Evolutionary conservation across 805 yeast genomes (phyloP), one percentile per base, ranked within the genome.

Genomic region (Kluyveromyces lactis): DNA sequence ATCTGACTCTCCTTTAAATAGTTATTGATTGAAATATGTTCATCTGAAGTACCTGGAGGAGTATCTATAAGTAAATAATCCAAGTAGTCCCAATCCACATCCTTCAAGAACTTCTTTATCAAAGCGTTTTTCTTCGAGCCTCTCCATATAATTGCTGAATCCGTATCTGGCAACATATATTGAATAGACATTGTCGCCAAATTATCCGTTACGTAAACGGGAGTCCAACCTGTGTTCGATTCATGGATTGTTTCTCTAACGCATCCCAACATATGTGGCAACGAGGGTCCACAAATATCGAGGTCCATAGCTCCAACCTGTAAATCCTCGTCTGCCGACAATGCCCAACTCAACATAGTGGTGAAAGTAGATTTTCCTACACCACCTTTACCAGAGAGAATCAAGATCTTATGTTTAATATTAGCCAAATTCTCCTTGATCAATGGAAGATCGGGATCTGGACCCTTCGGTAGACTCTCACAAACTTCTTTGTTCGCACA

Each of bases 21-120:
- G 38, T 84, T 79, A 24, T 89, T 85, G 24, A 92, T 89, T 6
- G 95, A 80, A 31, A 92, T 71, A 62, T 92, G 99, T 59, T 92
- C 99, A 62, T 92, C 99, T 0, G 95, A 82, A 0, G 99, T 92
- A 0, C 99, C 98, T 0, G 99, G 99, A 0, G 98, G 99, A 0
- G 99, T 92, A 54, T 92, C 99, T 13, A 92, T 82, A 12, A 92
- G 73, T 48, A 92, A 67, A 53, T 84, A 92, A 59, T 92, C 97
- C 41, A 84, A 62, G 18, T 72, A 71, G 47, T 65, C 66, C 99
- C 99, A 92, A 52, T 86, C 87, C 2, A 92, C 97, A 51, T 90
- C 97, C 55, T 84, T 86, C 39, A 92, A 67, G 52, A 92, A 92
- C 64, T 87, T 95, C 55, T 92, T 92, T 38, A 92, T 92, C 35